Base-by-base conservation (phyloP, 495 filamentous ascomycete genomes). In the Sordaria brevicollis region DNA sequence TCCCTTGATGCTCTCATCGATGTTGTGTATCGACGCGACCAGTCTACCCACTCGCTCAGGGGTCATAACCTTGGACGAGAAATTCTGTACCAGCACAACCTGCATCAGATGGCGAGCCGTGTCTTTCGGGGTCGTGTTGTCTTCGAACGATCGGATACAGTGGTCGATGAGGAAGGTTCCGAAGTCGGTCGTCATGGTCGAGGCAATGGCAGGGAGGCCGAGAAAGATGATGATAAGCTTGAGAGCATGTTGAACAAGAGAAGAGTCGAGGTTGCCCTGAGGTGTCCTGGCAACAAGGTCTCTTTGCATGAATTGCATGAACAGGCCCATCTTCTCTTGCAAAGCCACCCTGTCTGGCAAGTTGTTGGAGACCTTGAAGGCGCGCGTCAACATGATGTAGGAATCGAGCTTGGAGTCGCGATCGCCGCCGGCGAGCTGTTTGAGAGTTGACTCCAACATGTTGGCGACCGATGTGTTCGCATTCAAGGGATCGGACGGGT, bases 391-490 rank as follows among this genome's bases (percentile, higher is more conserved):
- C 71, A 90, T 89, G 75, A 89, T 86, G 76, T 99, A 97, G 19
- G 93, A 90, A 79, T 99, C 95, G n/a, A 94, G 75, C 72, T 90
- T 88, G 11, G 88, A 88, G 65, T 85, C 85, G 37, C 89, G 81
- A 37, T 91, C 88, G 37, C 86, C 85, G 29, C 89, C 87, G 21
- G 90, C 91, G 68, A 99, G 83, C 75, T 94, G 90, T 78, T 91
- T 87, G 36, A 89, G 85, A 3, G 91, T 87, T 1, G 92, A 96
- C 74, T 96, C 90, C 69, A 97, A 80, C 92, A 97, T 97, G 41
- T 83, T 85, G 70, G 89, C 86, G 70, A 93, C 79, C 78, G 75
- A 82, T 35, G 73, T 79, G 71, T 71, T 78, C 71, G 74, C 80
- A 73, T 77, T 79, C 34, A 74, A 72, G 68, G 81, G 75, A 71